Evolutionary conservation across 768 basidiomycete species (phyloP).

Genomic region (Amyloporia xantha): DNA sequence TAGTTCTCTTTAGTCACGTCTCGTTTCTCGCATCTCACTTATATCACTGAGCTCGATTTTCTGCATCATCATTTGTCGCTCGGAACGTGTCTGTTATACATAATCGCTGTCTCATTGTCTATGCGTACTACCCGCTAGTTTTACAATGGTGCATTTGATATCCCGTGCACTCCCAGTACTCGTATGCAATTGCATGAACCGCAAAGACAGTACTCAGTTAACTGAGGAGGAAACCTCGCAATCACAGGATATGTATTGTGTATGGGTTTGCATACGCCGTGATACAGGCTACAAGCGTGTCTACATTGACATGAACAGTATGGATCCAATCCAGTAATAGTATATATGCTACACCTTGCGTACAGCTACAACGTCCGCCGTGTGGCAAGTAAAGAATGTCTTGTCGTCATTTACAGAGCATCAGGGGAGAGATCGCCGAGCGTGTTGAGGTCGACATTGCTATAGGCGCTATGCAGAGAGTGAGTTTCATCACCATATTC

Average conservation of each 20-base stretch:
- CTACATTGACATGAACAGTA: too few relatives aligned
- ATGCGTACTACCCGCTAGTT: too few relatives aligned
- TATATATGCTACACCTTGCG: too few relatives aligned
- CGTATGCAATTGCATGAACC: too few relatives aligned
- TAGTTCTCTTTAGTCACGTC: neutral
- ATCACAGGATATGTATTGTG: too few relatives aligned
- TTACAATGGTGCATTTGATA: too few relatives aligned
- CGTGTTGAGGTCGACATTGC: constrained; percentile 46
- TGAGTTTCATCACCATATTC: constrained; percentile 69
- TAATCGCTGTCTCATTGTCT: neutral
- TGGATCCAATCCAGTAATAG: neutral
- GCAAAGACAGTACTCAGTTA: too few relatives aligned
- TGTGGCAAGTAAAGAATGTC: neutral
- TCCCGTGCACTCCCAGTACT: too few relatives aligned
- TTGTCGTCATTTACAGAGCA: constrained; percentile 27
- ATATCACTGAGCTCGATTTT: neutral
- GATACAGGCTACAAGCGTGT: too few relatives aligned
- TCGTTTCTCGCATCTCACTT: neutral
- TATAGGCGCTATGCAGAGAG: constrained; percentile 57
- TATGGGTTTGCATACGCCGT: too few relatives aligned
- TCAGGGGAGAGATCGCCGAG: constrained; percentile 69
- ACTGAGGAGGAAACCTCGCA: too few relatives aligned
- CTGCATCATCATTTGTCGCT: neutral
- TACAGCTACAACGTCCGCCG: too few relatives aligned
- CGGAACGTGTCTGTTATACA: neutral